phyloP scores from a whole-genome alignment of 108 stramenopile genomes.

The Epithemia pelagica region DNA sequence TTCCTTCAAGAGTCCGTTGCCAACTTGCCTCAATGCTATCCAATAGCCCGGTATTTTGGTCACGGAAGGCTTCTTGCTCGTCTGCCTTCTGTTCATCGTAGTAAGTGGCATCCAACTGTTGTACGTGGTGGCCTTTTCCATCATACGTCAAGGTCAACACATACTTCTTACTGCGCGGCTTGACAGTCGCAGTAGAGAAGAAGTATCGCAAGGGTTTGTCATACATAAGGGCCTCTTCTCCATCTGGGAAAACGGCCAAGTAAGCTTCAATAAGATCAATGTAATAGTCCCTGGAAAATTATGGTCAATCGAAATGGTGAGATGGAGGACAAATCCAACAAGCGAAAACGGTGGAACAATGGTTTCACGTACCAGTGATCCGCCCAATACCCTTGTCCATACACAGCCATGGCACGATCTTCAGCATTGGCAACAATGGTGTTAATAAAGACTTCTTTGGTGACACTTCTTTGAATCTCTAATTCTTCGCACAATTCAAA shows the following conservation, averaged over 20 bases:
- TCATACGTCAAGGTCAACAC: conserved; percentile 80
- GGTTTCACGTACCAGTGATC: conserved; percentile 47
- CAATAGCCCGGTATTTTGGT: conserved; percentile 63
- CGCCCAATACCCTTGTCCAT: conserved; percentile 84
- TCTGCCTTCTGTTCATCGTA: conserved; percentile 63
- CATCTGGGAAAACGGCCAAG: conserved; percentile 89
- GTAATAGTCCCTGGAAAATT: conserved; percentile 60
- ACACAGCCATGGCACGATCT: conserved; percentile 73
- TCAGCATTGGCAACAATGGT: conserved; percentile 56
- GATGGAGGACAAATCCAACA: neutral
- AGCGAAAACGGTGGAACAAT: neutral
- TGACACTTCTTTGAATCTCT: conserved; percentile 45
- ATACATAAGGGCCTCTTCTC: conserved; percentile 86
- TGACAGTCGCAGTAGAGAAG: conserved; percentile 84
- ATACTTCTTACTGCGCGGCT: conserved; percentile 83
- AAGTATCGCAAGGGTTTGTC: conserved; percentile 83
- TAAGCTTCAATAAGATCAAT: conserved; percentile 87
- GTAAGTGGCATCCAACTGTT: conserved; percentile 79
- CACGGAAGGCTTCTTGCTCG: conserved; percentile 78
- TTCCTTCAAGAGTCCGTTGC: conserved; percentile 66
- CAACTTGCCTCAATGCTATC: conserved; percentile 78
- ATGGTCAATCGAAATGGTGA: neutral
- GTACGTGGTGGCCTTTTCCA: conserved; percentile 72
- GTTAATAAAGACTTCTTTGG: conserved; percentile 60
- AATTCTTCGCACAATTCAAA: conserved; percentile 72